These are phyloP conservation scores for Aspergillus nanangensis DNA, from an alignment of 495 filamentous ascomycete species.

Conservation along the genomic window DNA sequence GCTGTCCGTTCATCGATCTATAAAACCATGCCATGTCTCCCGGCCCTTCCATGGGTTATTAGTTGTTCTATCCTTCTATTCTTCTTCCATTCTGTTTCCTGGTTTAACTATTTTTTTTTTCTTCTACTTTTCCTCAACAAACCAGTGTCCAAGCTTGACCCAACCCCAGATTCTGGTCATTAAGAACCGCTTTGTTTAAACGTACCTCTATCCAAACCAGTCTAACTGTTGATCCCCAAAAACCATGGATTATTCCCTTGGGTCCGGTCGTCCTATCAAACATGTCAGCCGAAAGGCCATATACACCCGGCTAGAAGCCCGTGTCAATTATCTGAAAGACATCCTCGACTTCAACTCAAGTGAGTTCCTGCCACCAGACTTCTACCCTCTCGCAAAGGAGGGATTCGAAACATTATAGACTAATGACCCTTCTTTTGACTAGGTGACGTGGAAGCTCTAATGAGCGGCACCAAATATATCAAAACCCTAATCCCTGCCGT, in stretches of 20 bases:
- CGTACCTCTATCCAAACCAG: not conserved
- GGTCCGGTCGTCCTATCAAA: conserved; percentile 23
- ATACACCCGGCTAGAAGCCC: conserved; percentile 61
- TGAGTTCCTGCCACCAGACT: conserved; percentile 32
- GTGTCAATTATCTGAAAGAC: conserved; percentile 65
- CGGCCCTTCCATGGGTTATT: conserved; percentile 3
- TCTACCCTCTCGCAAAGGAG: not conserved
- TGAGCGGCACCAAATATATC: conserved; percentile 64
- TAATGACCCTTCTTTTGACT: not conserved
- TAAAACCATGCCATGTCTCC: conserved; percentile 16
- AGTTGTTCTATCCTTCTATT: conserved; percentile 1
- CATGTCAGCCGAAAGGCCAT: conserved; percentile 67
- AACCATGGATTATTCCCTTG: conserved; percentile 18
- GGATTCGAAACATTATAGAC: too few relatives aligned
- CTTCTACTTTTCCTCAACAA: too few relatives aligned
- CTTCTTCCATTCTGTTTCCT: not conserved
- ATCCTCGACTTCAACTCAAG: conserved; percentile 69
- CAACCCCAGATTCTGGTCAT: conserved; percentile 12
- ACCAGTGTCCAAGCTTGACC: too few relatives aligned
- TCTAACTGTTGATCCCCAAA: not conserved
- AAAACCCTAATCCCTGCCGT: conserved; percentile 65
- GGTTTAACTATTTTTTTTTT: too few relatives aligned
- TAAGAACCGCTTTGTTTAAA: too few relatives aligned
- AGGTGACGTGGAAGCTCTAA: conserved; percentile 67
- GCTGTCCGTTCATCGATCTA: conserved; percentile 6